Percentiles rank a stretch among this genome's conserved stretches.
Conservation (phyloP, 176 grass and related monocot species). For the Bromus sterilis region DNA sequence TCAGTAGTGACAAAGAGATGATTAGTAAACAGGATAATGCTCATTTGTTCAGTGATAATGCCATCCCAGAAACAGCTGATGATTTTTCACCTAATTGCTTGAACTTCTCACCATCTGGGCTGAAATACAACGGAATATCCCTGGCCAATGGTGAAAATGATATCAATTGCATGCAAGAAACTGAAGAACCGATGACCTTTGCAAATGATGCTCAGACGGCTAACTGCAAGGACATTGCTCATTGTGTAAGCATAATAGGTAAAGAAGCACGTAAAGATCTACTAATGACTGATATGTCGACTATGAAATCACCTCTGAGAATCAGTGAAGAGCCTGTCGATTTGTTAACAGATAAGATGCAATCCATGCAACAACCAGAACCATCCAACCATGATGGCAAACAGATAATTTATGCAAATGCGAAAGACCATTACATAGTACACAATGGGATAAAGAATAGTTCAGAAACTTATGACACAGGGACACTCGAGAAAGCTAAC, state of each 20-base stretch:
- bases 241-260: neutral
- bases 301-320: neutral
- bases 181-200: neutral
- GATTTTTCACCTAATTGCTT: neutral
- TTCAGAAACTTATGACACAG: neutral
- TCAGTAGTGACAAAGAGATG: neutral
- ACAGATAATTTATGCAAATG: constrained; percentile 2
- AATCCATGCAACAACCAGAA: neutral
- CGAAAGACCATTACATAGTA: neutral
- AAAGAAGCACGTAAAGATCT: neutral
- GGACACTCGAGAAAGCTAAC: neutral
- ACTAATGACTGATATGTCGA: neutral
- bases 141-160: neutral
- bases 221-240: neutral
- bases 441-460: neutral
- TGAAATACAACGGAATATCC: neutral
- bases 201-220: neutral
- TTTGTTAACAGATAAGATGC: neutral
- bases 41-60: neutral
- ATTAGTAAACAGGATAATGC: neutral
- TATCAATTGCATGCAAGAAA: neutral
- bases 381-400: neutral
- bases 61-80: constrained; percentile 3
- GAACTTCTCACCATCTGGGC: neutral
- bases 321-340: neutral